A percentile compares a stretch with the other conserved stretches of the same genome.
phyloP scores from a whole-genome alignment of 2,329 filamentous ascomycete species.

The Fusarium sp. region DNA sequence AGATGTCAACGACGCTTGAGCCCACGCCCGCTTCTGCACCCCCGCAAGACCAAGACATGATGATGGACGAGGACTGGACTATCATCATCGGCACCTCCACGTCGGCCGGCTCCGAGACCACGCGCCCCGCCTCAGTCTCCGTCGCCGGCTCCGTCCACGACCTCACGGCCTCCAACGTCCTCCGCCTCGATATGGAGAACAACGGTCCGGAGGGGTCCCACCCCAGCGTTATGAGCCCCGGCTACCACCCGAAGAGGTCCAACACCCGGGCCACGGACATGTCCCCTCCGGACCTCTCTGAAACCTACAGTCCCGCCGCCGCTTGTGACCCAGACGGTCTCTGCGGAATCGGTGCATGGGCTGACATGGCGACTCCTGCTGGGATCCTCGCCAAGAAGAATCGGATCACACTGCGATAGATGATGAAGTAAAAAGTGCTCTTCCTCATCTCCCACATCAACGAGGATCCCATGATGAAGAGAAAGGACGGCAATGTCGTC shows the following conservation, averaged over 20 bases:
- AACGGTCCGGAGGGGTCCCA: constrained; percentile 2
- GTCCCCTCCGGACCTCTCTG: constrained; percentile 16
- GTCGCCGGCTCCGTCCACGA: constrained; percentile 9
- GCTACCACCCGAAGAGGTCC: constrained; percentile 7
- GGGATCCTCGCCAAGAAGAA: constrained; percentile 20
- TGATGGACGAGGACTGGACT: constrained; percentile 23
- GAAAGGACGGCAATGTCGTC: not conserved
- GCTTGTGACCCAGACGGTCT: constrained; percentile 19
- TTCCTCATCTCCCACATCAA: not conserved
- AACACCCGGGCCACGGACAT: constrained; percentile 21
- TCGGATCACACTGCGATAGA: constrained; percentile 19
- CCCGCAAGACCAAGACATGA: constrained; percentile 15
- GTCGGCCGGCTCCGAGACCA: constrained; percentile 14
- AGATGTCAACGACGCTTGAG: constrained; percentile 18
- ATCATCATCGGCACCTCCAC: not conserved
- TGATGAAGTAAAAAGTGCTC: not conserved
- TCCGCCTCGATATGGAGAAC: constrained; percentile 21
- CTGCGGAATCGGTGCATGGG: constrained; percentile 37
- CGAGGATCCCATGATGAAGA: not conserved
- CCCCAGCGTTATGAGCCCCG: constrained; percentile 18
- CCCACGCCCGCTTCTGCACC: constrained; percentile 7
- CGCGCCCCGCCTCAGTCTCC: constrained; percentile 27
- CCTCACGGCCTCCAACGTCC: constrained; percentile 20
- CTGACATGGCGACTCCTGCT: constrained; percentile 25
- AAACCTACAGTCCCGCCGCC: constrained; percentile 7